Conservation (phyloP, 2,329 filamentous ascomycete genomes). For the Monosporascus sp. region DNA sequence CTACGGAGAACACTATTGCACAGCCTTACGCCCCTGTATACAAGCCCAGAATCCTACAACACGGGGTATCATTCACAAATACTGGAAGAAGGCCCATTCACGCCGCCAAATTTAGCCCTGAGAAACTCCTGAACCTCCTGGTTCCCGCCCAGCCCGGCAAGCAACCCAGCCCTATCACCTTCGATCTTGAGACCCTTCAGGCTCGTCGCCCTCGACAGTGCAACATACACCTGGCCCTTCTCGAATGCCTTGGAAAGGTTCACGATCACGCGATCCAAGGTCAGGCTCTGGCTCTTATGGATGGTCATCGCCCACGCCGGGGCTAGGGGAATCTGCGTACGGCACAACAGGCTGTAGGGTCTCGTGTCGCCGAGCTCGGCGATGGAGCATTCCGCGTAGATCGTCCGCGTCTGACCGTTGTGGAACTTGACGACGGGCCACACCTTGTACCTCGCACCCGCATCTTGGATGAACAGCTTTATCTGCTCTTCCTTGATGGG, state of each 20-base stretch:
- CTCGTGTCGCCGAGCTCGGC: constrained; percentile 38
- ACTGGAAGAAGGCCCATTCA: constrained; percentile 8
- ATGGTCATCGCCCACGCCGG: constrained; percentile 60
- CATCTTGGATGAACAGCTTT: constrained; percentile 30
- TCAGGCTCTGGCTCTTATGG: constrained; percentile 60
- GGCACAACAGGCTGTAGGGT: constrained; percentile 42
- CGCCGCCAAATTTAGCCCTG: constrained; percentile 27
- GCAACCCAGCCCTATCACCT: constrained; percentile 23
- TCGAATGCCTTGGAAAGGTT: constrained; percentile 48
- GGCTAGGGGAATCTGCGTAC: constrained; percentile 57
- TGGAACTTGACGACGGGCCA: constrained; percentile 52
- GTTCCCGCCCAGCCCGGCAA: constrained; percentile 26
- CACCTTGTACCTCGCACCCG: constrained; percentile 22
- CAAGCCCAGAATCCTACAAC: too few species aligned
- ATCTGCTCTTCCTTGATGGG: constrained; percentile 31
- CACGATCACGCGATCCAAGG: constrained; percentile 53
- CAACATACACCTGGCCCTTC: constrained; percentile 57
- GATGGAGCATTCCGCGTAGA: constrained; percentile 47
- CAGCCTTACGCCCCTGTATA: too few species aligned
- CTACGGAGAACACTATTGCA: too few species aligned
- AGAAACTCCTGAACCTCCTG: constrained; percentile 29
- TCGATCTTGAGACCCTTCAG: constrained; percentile 42
- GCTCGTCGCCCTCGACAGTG: constrained; percentile 50
- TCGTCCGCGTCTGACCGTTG: constrained; percentile 38
- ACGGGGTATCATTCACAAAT: too few species aligned